Percentiles rank a stretch among this genome's conserved stretches.
Evolutionary conservation across 2,329 filamentous ascomycete genomes (phyloP).

Genomic region (Stachybotrys chartarum): DNA sequence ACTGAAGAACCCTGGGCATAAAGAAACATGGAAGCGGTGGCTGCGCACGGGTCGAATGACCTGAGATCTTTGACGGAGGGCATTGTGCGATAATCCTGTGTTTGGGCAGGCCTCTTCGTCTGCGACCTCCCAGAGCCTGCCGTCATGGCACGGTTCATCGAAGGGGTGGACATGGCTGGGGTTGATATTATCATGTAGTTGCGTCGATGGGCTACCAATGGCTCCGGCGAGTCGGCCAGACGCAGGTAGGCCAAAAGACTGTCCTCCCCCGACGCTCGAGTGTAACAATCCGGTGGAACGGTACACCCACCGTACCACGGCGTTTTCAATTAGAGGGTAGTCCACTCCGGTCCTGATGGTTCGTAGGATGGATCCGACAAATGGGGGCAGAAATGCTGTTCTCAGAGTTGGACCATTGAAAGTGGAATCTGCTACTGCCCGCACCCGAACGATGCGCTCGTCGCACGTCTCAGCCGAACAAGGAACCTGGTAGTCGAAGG

Average conservation of each 20-base stretch:
- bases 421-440: slow-evolving; percentile 14
- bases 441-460: slow-evolving; percentile 19
- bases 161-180: slow-evolving; percentile 42
- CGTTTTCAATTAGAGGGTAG: slow-evolving; percentile 18
- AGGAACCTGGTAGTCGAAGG: slow-evolving; percentile 5
- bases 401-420: slow-evolving; percentile 24
- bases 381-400: slow-evolving; percentile 23
- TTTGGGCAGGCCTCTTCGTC: slow-evolving; percentile 31
- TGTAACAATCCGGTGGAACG: slow-evolving; percentile 25
- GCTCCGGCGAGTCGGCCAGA: slow-evolving; percentile 12
- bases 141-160: slow-evolving; percentile 53
- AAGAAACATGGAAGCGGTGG: slow-evolving; percentile 84
- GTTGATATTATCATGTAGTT: slow-evolving; percentile 24
- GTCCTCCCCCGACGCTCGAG: slow-evolving; percentile 10
- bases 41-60: slow-evolving; percentile 79
- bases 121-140: slow-evolving; percentile 51
- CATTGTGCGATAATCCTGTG: slow-evolving; percentile 45
- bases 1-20: slow-evolving; percentile 79
- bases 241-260: slow-evolving; percentile 12
- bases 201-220: slow-evolving; percentile 13
- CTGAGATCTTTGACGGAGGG: slow-evolving; percentile 39
- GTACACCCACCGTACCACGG: slow-evolving; percentile 32
- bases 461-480: slow-evolving; percentile 11
- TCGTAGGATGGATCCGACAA: slow-evolving; percentile 17
- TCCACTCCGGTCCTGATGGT: slow-evolving; percentile 17